Base-by-base conservation (phyloP, 2,329 filamentous ascomycete genomes). In the Pseudogymnoascus sp. region DNA sequence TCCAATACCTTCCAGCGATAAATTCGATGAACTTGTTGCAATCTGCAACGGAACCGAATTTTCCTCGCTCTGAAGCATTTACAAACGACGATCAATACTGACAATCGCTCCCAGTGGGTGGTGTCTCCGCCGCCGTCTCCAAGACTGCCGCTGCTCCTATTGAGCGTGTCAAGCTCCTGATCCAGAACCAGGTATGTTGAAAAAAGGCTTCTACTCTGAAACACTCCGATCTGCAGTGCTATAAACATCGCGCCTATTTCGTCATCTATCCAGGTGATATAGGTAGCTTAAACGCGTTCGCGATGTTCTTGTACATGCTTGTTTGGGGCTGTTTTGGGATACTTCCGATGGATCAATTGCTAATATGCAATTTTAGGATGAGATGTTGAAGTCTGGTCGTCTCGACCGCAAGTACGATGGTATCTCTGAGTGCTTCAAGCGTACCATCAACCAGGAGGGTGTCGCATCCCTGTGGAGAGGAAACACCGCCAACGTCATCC, bases 401-500 rank as follows among this genome's bases (percentile, higher is more conserved):
- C 92, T 99, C 69, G 90, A 95, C 85, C 88, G 87, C 80, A 95
- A 92, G 81, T 99, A 96, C 85, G 79, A 81, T 73, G 94, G 94
- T 77, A 97, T 99, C 76, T 74, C 66, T 64, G 94, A 99, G 77
- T 97, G 94, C 85, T 99, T 99, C 88, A 82, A 81, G 73, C 90
- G 94, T 77, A 97, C 94, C 75, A 84, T 83, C 67, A 85, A 86
- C 73, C 82, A 89, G 68, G 94, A 99, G 85, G 94, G 94, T 89
- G 80, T 94, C 72, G 86, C 94, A 78, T 86, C 92, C 68, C 85
- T 99, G 73, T 99, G 94, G 94, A 87, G 94, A 86, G 94, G 94
- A 81, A 99, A 99, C 90, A 99, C 94, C 77, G 94, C 94, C 90
- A 99, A 99, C 88, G 94, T 99, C 80, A 96, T 99, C 85, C 94